A percentile compares a stretch with the other conserved stretches of the same genome.
Evolutionary conservation across 2,329 filamentous ascomycete species (phyloP).

Genomic region (Didymella pomorum): DNA sequence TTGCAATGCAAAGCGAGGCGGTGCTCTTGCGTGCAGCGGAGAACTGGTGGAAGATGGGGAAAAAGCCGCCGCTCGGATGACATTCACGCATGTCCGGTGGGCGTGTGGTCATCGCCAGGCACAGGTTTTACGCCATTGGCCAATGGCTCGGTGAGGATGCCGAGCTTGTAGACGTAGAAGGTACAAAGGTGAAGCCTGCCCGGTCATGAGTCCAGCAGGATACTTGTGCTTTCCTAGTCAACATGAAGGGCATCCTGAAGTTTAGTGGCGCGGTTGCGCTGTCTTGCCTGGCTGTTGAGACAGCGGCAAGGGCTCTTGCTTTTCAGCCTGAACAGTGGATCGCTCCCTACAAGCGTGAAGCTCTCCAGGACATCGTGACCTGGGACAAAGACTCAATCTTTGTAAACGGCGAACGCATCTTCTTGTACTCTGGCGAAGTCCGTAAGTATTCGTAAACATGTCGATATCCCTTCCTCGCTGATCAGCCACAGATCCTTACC

Average conservation of each 20-base stretch:
- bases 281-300: constrained; percentile 54
- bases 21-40: constrained; percentile 8
- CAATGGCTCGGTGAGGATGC: constrained; percentile 9
- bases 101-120: constrained; percentile 22
- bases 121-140: constrained; percentile 9
- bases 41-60: constrained; percentile 13
- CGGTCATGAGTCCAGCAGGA: neutral
- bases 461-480: neutral
- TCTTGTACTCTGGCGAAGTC: constrained; percentile 77
- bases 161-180: neutral
- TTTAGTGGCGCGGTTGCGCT: constrained; percentile 39
- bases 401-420: constrained; percentile 72
- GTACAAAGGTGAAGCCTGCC: constrained; percentile 16
- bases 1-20: constrained; percentile 11
- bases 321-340: constrained; percentile 61
- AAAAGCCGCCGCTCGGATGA: constrained; percentile 17
- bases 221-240: constrained; percentile 13
- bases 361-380: constrained; percentile 67
- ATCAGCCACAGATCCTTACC: constrained; percentile 4
- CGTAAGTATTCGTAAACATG: neutral
- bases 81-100: constrained; percentile 21
- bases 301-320: constrained; percentile 58
- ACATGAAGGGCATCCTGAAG: constrained; percentile 31
- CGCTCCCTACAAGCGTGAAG: constrained; percentile 58
- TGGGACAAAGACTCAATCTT: constrained; percentile 78